A percentile compares a stretch with the other conserved stretches of the same genome.
Conservation (phyloP, 768 basidiomycete genomes). For the Infundibulicybe gibba region DNA sequence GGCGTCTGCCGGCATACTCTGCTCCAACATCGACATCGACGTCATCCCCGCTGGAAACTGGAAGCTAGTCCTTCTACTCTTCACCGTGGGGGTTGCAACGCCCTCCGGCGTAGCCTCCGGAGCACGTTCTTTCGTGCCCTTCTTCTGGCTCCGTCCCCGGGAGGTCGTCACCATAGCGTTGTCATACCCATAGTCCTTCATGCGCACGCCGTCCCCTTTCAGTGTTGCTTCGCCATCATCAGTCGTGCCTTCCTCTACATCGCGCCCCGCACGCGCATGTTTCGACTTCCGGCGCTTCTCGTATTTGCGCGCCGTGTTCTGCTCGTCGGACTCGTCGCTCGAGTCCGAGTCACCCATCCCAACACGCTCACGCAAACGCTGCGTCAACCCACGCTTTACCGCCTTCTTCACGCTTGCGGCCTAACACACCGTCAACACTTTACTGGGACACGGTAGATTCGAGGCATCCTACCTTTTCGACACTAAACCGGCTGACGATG, state of each 20-base stretch:
- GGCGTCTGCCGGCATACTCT: constrained; percentile 87
- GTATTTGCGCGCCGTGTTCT: constrained; percentile 22
- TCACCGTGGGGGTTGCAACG: constrained; percentile 15
- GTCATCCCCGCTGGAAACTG: constrained; percentile 41
- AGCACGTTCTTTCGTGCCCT: constrained; percentile 1
- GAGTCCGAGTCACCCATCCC: constrained; percentile 67
- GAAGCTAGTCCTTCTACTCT: constrained; percentile 30
- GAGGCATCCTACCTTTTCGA: constrained; percentile 42
- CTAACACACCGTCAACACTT: constrained; percentile 14
- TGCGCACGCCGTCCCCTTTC: constrained; percentile 12
- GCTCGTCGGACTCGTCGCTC: constrained; percentile 22
- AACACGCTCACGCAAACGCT: constrained; percentile 71
- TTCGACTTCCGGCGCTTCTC: constrained; percentile 14
- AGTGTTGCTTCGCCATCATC: constrained; percentile 26
- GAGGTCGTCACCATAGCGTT: not conserved
- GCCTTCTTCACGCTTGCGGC: constrained; percentile 81
- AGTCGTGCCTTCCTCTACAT: constrained; percentile 22
- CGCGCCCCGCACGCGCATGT: constrained; percentile 7
- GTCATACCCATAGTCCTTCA: not conserved
- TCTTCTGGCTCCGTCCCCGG: not conserved
- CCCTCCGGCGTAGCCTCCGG: not conserved
- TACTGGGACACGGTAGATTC: not conserved
- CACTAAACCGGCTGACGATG: constrained; percentile 76
- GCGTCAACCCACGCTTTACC: constrained; percentile 76
- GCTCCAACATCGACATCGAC: constrained; percentile 56